Evolutionary conservation across 1,139 yeast genomes (phyloP).

Genomic region (Pichia sp.): DNA sequence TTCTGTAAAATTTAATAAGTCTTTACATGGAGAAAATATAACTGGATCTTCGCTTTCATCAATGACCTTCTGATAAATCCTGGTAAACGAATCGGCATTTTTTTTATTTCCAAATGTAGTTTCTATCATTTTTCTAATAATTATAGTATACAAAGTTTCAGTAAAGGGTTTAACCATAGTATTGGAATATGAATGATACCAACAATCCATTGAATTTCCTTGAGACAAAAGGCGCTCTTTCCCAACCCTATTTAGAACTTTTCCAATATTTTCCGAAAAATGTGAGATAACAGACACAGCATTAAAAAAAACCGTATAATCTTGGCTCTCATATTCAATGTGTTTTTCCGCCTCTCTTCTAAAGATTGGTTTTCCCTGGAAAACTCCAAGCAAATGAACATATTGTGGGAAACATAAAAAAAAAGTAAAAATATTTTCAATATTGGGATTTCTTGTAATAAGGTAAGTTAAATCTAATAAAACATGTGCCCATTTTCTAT

Average conservation of each 20-base stretch:
- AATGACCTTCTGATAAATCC: conserved; percentile 10
- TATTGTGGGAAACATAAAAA: conserved; percentile 41
- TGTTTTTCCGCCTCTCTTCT: conserved; percentile 75
- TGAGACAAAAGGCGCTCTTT: conserved; percentile 15
- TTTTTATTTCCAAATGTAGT: conserved; percentile 7
- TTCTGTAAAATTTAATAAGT: conserved; percentile 24
- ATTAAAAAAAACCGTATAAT: conserved; percentile 76
- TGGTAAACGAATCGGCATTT: conserved; percentile 1
- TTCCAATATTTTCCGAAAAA: conserved; percentile 53
- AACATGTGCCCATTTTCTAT: conserved; percentile 77
- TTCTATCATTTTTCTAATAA: conserved; percentile 16
- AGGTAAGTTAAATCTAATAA: conserved; percentile 81
- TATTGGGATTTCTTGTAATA: conserved; percentile 58
- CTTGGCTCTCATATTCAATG: conserved; percentile 85
- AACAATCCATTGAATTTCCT: conserved; percentile 18
- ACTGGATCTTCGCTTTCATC: conserved; percentile 24
- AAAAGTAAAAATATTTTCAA: conserved; percentile 19
- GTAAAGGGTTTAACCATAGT: conserved; percentile 18
- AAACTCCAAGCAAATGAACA: conserved; percentile 59
- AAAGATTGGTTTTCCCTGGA: conserved; percentile 77
- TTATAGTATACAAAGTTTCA: conserved; percentile 17
- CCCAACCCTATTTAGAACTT: conserved; percentile 36
- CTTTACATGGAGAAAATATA: conserved; percentile 12
- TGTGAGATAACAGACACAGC: conserved; percentile 67
- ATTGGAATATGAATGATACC: conserved; percentile 18